Evolutionary conservation across 306 rosid species (phyloP), one percentile per base, ranked within the genome.

Genomic region (Corylus americana): DNA sequence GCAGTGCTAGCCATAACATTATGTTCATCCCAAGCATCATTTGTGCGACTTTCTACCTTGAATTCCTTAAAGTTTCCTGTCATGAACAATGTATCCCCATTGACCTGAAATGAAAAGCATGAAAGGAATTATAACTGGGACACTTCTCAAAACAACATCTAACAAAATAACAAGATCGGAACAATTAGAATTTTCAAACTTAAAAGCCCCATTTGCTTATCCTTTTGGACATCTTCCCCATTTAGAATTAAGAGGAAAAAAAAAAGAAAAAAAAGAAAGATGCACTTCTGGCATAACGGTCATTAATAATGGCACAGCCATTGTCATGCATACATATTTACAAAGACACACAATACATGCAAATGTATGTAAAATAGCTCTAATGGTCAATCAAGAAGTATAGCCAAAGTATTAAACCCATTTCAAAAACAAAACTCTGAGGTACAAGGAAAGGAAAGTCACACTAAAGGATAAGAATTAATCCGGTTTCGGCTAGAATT

Each of bases 31-130:
- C 99, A 96, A 20, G 80, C 80, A 55, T 85, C 88, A 81, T 80
- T 88, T 83, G 88, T 80, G 25, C 74, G 89, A 83, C 82, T 90
- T 82, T 93, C 99, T 66, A 86, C 90, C 84, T 90, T 91, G 84
- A 96, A 96, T 80, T 96, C 98, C 87, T 88, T 93, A 88, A 96
- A 96, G 81, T 71, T 86, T 51, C 98, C 91, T 17, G 98, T 96
- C 99, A 93, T 93, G 74, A 93, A 96, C 82, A 93, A 77, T 39
- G 99, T 86, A 78, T 96, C 90, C 42, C 99, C 99, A 80, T 96
- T 96, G 82, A 96, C 99, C 99, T 96, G 89, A 85, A 81, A 77
- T 42, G 55, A 74, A 61, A 84, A 71, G 67, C 22, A 62, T 54
- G 59, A 45, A 22, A 66, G 57, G 49, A 57, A 68, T 71, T 51